Evolutionary conservation across 768 basidiomycete species (phyloP).

Genomic region (Suillus alpinus): DNA sequence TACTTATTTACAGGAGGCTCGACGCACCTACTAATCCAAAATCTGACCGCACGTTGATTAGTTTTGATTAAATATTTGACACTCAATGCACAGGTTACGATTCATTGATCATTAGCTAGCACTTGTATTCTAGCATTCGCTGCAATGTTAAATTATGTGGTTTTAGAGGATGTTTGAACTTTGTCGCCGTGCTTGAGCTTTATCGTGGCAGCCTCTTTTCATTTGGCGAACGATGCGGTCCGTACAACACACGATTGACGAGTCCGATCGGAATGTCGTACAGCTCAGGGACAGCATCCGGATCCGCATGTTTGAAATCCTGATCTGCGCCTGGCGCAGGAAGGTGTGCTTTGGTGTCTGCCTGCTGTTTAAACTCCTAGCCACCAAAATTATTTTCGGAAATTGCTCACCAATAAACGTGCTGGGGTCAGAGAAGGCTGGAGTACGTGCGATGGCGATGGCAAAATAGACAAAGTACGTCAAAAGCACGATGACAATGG

Average conservation of each 20-base stretch:
- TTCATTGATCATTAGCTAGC: background rate
- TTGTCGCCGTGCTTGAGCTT: background rate
- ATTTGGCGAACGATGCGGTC: slow-evolving; percentile 12
- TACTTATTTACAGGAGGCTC: background rate
- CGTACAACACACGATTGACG: slow-evolving; percentile 73
- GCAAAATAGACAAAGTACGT: slow-evolving; percentile 79
- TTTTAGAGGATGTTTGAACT: background rate
- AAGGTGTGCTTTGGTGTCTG: slow-evolving; percentile 59
- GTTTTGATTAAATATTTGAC: background rate
- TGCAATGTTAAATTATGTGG: background rate
- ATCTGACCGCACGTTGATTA: background rate
- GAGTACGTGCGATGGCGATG: slow-evolving; percentile 69
- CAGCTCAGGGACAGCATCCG: slow-evolving; percentile 54
- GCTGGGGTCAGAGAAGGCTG: slow-evolving; percentile 61
- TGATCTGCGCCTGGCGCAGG: slow-evolving; percentile 39
- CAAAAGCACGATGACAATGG: slow-evolving; percentile 64
- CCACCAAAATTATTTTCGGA: slow-evolving; percentile 10
- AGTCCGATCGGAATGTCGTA: slow-evolving; percentile 83
- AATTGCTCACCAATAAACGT: slow-evolving; percentile 60
- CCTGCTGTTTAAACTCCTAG: slow-evolving; percentile 12
- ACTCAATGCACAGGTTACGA: background rate
- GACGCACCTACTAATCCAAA: background rate
- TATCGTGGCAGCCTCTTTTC: background rate
- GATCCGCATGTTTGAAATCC: slow-evolving; percentile 48
- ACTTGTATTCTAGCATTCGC: background rate